phyloP scores from a whole-genome alignment of 805 yeast genomes.

The Candida stauntonica region DNA sequence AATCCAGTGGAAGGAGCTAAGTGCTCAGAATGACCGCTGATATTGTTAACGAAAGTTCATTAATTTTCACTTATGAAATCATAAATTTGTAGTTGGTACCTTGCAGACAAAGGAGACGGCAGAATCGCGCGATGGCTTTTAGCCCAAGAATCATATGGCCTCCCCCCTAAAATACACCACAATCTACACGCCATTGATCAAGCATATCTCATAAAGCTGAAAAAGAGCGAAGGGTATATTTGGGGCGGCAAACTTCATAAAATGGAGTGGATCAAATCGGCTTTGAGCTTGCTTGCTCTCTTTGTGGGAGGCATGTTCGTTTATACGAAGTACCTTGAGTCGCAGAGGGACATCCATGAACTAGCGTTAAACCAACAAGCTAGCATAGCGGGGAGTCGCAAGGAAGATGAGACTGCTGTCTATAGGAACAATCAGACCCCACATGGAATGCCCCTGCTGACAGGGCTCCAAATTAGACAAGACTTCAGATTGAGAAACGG shows the following conservation, averaged over 20 bases:
- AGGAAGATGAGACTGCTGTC: slow-evolving; percentile 65
- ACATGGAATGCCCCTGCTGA: slow-evolving; percentile 60
- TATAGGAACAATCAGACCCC: slow-evolving; percentile 74
- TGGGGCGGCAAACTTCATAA: too few relatives aligned
- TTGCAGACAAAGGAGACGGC: background rate
- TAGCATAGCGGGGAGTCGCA: slow-evolving; percentile 58
- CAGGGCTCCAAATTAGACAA: slow-evolving; percentile 63
- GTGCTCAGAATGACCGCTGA: slow-evolving; percentile 26
- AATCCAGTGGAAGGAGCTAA: slow-evolving; percentile 23
- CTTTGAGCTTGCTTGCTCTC: slow-evolving; percentile 35
- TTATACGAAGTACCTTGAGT: slow-evolving; percentile 25
- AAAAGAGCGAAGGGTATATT: too few relatives aligned
- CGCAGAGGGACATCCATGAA: slow-evolving; percentile 50
- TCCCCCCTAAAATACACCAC: too few relatives aligned
- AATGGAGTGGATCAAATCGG: background rate
- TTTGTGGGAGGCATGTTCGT: slow-evolving; percentile 32
- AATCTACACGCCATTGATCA: too few relatives aligned
- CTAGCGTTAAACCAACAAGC: slow-evolving; percentile 62
- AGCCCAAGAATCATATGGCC: too few relatives aligned
- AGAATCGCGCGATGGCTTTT: background rate
- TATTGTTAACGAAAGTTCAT: background rate
- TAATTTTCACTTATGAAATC: background rate
- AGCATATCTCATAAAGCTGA: too few relatives aligned
- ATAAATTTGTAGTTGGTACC: background rate
- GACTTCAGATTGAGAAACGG: slow-evolving; percentile 72